These are phyloP conservation scores for Erigeron canadensis DNA, from an alignment of 129 eudicot species.

Conservation along the genomic window DNA sequence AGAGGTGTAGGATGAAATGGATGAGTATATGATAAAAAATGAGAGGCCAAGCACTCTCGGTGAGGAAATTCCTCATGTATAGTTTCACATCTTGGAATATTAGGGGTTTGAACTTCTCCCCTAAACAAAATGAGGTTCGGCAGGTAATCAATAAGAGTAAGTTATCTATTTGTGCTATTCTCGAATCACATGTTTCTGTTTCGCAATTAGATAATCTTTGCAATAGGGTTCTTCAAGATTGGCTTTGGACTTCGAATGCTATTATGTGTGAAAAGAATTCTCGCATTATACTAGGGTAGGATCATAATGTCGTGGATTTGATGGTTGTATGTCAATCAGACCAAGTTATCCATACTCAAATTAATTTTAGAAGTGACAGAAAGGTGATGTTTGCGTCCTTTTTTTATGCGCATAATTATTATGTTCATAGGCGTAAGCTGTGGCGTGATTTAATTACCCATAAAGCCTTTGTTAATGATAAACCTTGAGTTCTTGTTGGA, in stretches of 20 bases:
- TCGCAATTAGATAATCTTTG: not conserved
- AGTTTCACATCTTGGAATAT: not conserved
- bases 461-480: not conserved
- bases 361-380: not conserved
- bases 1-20: no score
- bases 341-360: not conserved
- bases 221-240: not conserved
- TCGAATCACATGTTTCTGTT: not conserved
- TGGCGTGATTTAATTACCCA: not conserved
- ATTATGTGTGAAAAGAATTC: not conserved
- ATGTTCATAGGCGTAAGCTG: not conserved
- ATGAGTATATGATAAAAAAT: no score
- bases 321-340: not conserved
- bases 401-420: not conserved
- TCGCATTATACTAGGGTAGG: not conserved
- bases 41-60: not conserved
- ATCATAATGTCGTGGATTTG: not conserved
- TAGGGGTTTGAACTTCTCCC: not conserved
- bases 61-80: not conserved
- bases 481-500: not conserved
- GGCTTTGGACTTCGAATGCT: not conserved
- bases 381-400: not conserved
- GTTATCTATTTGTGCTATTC: not conserved
- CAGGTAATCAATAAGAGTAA: not conserved
- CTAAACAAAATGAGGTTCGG: not conserved